Evolutionary conservation across 192 early-diverging fungal genomes (phyloP), one percentile per base, ranked within the genome.

Genomic region (Oehlia diaphana): DNA sequence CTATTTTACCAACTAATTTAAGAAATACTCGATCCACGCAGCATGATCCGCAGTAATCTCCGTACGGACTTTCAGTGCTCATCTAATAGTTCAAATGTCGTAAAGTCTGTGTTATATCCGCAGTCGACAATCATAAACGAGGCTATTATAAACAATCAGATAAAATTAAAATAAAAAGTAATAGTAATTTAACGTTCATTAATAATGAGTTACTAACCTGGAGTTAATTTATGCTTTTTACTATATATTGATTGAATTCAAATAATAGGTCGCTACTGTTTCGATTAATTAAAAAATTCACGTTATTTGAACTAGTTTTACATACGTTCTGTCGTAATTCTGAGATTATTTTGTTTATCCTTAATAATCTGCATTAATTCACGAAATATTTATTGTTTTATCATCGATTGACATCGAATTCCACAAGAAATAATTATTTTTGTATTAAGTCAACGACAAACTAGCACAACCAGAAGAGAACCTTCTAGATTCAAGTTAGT

Each of bases 51-150:
- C 89, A 90, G 4, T 82, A 83, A 19, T 82, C 87, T 74, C 86
- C 89, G 26, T 26, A 0, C 62, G 83, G 82, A 49, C 86, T 33
- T 84, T 87, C n/a, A 85, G 84, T 78, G 88, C 89, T 81, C 83
- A 21, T 81, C 70, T 33, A 9, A 66, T 75, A 68, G 78, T 82
- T 53, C 77, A 69, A 23, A 44, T 66, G 77, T 82, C 86, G 79
- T 90, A 70, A 88, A 81, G 86, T 90, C 89, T 13, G 89, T 90
- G 66, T 86, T 87, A 66, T 87, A 87, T 72, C 89, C 89, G 35
- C 86, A 86, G 83, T 90, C 89, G 75, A 86, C 86, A 72, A 90
- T 85, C 85, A 88, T 85, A 71, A 90, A 90, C 2, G 84, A 83
- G 14, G 84, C 44, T 50, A 50, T 14, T 8, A 42, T 42, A 50